A percentile compares a stretch with the other conserved stretches of the same genome.
Conservation (phyloP, 2,329 filamentous ascomycete species). For the Aureobasidium sp. region DNA sequence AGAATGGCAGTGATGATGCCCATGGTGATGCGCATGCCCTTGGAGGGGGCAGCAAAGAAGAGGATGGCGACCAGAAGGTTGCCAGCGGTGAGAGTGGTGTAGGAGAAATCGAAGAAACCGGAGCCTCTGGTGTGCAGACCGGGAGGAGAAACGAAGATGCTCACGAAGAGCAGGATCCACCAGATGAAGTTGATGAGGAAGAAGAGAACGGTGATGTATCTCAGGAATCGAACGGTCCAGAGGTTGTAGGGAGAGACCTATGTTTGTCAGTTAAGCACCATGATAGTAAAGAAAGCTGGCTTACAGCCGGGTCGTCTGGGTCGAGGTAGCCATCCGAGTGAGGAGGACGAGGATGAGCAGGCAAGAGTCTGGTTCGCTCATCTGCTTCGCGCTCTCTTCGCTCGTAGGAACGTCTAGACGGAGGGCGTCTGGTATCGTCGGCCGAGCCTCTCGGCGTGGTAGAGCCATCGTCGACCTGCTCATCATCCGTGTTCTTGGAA, state of each 20-base stretch:
- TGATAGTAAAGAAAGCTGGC: constrained; percentile 22
- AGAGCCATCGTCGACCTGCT: constrained; percentile 27
- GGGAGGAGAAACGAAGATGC: constrained; percentile 83
- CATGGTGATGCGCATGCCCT: constrained; percentile 67
- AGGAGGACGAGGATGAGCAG: constrained; percentile 46
- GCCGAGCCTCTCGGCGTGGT: constrained; percentile 19
- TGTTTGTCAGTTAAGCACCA: constrained; percentile 19
- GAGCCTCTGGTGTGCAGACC: constrained; percentile 79
- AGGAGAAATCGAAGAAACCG: constrained; percentile 86
- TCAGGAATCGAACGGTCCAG: constrained; percentile 76
- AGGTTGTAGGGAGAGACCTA: constrained; percentile 85
- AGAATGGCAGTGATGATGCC: constrained; percentile 61
- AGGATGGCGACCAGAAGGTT: constrained; percentile 70
- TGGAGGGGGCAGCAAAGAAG: constrained; percentile 82
- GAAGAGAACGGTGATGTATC: constrained; percentile 71
- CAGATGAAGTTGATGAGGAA: constrained; percentile 72
- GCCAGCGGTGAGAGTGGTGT: constrained; percentile 68
- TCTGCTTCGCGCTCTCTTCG: constrained; percentile 39
- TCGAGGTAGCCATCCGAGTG: constrained; percentile 62
- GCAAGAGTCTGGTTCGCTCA: constrained; percentile 62
- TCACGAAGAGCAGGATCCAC: constrained; percentile 87
- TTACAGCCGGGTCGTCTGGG: constrained; percentile 73
- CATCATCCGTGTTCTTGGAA: constrained; percentile 40
- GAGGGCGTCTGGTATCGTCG: constrained; percentile 17
- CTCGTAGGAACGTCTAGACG: constrained; percentile 28